phyloP scores from a whole-genome alignment of 495 filamentous ascomycete genomes.

The Trichocladium uniseriatum region DNA sequence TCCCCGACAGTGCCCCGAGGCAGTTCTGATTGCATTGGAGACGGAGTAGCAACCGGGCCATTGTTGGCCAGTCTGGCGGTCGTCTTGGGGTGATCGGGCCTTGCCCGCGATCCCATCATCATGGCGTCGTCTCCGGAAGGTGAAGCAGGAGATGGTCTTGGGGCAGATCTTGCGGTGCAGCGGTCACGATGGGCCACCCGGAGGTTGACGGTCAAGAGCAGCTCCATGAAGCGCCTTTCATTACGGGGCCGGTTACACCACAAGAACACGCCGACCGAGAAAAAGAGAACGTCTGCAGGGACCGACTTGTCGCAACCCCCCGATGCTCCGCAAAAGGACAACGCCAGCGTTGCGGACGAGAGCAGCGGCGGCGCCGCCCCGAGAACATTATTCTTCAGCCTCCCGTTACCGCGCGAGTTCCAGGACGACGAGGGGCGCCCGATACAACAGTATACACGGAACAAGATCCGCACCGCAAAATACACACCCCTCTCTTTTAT shows the following conservation, averaged over 20 bases:
- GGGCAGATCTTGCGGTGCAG: slow-evolving; percentile 41
- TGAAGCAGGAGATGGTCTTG: slow-evolving; percentile 32
- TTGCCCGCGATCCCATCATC: slow-evolving; percentile 37
- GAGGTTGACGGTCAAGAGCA: slow-evolving; percentile 62
- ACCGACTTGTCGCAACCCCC: slow-evolving; percentile 37
- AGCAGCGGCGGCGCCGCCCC: slow-evolving; percentile 28
- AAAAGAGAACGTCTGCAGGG: slow-evolving; percentile 57
- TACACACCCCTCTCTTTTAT: slow-evolving; percentile 93
- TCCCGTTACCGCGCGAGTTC: slow-evolving; percentile 65
- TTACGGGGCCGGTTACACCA: slow-evolving; percentile 72
- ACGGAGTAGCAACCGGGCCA: slow-evolving; percentile 24
- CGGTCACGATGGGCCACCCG: slow-evolving; percentile 92
- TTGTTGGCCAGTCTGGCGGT: slow-evolving; percentile 36
- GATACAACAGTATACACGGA: slow-evolving; percentile 60
- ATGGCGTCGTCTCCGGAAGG: slow-evolving; percentile 39
- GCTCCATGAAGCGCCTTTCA: slow-evolving; percentile 69
- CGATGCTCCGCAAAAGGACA: slow-evolving; percentile 30
- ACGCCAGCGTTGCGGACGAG: slow-evolving; percentile 26
- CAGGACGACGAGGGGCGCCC: slow-evolving; percentile 78
- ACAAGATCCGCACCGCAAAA: slow-evolving; percentile 97
- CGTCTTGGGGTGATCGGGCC: slow-evolving; percentile 40
- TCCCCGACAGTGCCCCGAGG: neutral
- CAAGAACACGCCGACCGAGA: slow-evolving; percentile 52
- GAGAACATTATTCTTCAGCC: slow-evolving; percentile 70
- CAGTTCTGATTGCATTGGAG: slow-evolving; percentile 14